Conservation (phyloP, 1,284 basidiomycete genomes). For the Mycena citricolor region DNA sequence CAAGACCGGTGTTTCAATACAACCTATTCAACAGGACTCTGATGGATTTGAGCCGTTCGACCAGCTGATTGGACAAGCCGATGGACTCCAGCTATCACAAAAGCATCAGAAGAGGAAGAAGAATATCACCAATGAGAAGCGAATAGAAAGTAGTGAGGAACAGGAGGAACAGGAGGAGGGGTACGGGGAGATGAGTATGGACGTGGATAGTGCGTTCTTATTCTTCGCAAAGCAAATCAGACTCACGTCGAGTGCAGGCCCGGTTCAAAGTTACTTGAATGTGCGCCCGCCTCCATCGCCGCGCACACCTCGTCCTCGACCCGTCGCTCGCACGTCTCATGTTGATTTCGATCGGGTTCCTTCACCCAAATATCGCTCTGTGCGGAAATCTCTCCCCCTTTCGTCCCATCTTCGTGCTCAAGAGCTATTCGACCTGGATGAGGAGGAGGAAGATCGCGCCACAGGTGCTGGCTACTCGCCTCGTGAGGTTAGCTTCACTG, state of each 20-base stretch:
- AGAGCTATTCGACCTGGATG: slow-evolving; percentile 47
- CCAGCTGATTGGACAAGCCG: slow-evolving; percentile 69
- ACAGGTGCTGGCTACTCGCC: slow-evolving; percentile 23
- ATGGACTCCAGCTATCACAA: slow-evolving; percentile 52
- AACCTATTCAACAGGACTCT: slow-evolving; percentile 6
- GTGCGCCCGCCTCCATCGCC: slow-evolving; percentile 47
- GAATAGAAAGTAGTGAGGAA: slow-evolving; percentile 22
- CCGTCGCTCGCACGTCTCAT: slow-evolving; percentile 41
- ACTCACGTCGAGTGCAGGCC: slow-evolving; percentile 37
- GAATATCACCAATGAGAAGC: slow-evolving; percentile 28
- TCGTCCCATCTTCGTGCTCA: slow-evolving; percentile 14
- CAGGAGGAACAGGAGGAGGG: slow-evolving; percentile 48
- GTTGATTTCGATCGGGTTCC: slow-evolving; percentile 69
- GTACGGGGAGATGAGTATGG: slow-evolving; percentile 73
- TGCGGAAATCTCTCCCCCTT: slow-evolving; percentile 6
- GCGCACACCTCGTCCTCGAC: slow-evolving; percentile 50
- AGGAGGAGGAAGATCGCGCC: slow-evolving; percentile 35
- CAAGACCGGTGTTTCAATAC: slow-evolving; percentile 12
- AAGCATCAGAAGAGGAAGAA: slow-evolving; percentile 42
- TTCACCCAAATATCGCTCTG: slow-evolving; percentile 43
- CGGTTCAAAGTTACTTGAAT: slow-evolving; percentile 54
- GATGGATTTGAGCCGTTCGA: slow-evolving; percentile 87
- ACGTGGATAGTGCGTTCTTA: slow-evolving; percentile 55
- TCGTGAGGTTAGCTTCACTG: slow-evolving; percentile 15
- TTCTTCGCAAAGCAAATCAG: slow-evolving; percentile 17